phyloP scores from a whole-genome alignment of 1,284 basidiomycete genomes.

The Trametes pubescens region DNA sequence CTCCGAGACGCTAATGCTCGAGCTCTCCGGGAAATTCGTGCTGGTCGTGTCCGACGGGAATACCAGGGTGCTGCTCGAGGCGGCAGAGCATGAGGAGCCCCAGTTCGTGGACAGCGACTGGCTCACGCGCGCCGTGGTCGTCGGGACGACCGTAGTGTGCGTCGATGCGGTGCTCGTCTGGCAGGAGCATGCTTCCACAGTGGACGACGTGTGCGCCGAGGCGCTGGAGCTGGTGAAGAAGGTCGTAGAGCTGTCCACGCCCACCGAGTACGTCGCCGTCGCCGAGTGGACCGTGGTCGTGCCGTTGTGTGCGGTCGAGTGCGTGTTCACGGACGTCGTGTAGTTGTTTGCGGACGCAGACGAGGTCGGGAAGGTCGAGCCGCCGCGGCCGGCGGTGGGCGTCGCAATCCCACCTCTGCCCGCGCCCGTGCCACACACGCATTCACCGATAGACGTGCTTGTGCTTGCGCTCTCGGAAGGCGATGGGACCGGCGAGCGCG shows the following conservation, averaged over 20 bases:
- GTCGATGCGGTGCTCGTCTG: neutral
- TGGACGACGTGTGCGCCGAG: neutral
- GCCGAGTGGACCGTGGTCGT: no score
- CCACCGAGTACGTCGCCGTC: neutral
- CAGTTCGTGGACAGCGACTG: no score
- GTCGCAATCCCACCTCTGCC: neutral
- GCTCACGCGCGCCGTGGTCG: neutral
- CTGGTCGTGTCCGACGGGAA: neutral
- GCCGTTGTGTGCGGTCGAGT: no score
- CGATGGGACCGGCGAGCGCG: neutral
- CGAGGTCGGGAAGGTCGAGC: neutral
- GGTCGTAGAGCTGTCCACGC: neutral
- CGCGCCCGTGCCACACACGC: neutral
- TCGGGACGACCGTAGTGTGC: neutral
- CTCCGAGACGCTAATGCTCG: neutral
- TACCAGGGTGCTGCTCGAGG: no score
- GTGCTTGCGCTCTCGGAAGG: neutral
- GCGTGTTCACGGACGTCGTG: neutral
- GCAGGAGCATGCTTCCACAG: neutral
- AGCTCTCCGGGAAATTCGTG: neutral
- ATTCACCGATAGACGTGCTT: neutral
- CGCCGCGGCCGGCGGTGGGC: neutral
- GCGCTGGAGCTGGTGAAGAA: neutral
- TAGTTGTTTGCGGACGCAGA: neutral
- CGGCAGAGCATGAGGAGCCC: no score